Evolutionary conservation across 495 filamentous ascomycete genomes (phyloP).

Genomic region (Annulohypoxylon stygium): DNA sequence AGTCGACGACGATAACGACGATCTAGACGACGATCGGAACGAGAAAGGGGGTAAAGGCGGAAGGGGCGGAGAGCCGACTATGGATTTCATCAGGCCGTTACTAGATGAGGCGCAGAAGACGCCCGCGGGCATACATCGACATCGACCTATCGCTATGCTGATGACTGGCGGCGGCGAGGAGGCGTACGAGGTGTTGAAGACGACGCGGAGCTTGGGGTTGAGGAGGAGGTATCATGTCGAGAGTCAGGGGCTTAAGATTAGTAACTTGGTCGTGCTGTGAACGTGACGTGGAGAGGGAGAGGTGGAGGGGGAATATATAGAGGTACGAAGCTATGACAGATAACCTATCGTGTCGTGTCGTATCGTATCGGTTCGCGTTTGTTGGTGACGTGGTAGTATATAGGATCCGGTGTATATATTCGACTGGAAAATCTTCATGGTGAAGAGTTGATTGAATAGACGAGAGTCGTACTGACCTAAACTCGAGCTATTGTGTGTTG

Average conservation of each 20-base stretch:
- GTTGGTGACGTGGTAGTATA: slow-evolving; percentile 18
- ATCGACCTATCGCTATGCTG: slow-evolving; percentile 81
- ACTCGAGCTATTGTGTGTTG: background rate
- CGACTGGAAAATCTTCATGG: background rate
- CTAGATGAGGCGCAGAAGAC: slow-evolving; percentile 82
- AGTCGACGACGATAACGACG: slow-evolving; percentile 50
- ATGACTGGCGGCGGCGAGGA: slow-evolving; percentile 84
- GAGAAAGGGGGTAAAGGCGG: background rate
- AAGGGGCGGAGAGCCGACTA: slow-evolving; percentile 21
- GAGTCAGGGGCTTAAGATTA: slow-evolving; percentile 82
- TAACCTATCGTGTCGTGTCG: too few species aligned
- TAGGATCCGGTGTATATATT: slow-evolving; percentile 23
- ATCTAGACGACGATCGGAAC: slow-evolving; percentile 27
- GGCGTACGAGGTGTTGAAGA: slow-evolving; percentile 71
- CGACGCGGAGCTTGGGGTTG: slow-evolving; percentile 74
- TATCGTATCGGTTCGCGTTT: background rate
- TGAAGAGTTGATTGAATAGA: slow-evolving; percentile 4
- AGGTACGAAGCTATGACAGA: slow-evolving; percentile 14
- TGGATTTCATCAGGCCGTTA: slow-evolving; percentile 70
- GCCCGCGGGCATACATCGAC: slow-evolving; percentile 76
- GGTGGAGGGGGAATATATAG: slow-evolving; percentile 14
- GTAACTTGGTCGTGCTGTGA: slow-evolving; percentile 82
- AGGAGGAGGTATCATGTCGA: slow-evolving; percentile 82
- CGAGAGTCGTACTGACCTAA: background rate
- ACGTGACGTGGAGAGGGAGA: background rate